phyloP scores from a whole-genome alignment of 805 yeast genomes.

The Candida pseudofarinosa region DNA sequence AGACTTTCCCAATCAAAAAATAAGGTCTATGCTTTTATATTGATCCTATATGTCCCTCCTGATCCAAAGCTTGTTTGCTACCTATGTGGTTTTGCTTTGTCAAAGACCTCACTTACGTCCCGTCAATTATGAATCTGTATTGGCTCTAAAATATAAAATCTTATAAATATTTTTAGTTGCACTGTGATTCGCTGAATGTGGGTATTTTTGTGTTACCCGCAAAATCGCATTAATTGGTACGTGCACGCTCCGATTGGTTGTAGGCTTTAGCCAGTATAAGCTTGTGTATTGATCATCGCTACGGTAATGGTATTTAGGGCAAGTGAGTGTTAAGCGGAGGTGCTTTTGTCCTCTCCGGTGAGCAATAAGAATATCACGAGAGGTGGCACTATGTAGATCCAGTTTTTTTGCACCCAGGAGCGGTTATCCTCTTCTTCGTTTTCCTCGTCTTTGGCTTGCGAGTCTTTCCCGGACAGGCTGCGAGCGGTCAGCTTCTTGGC shows the following conservation, averaged over 20 bases:
- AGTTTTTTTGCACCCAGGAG: slow-evolving; percentile 56
- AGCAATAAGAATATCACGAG: slow-evolving; percentile 33
- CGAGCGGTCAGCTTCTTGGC: slow-evolving; percentile 2
- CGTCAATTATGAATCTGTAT: neutral
- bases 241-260: neutral
- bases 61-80: neutral
- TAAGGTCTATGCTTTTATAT: neutral
- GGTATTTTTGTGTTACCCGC: neutral
- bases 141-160: neutral
- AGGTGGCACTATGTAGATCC: slow-evolving; percentile 59
- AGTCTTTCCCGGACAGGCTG: neutral
- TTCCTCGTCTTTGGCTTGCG: slow-evolving; percentile 3
- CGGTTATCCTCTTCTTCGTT: slow-evolving; percentile 23
- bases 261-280: neutral
- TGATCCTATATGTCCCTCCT: neutral
- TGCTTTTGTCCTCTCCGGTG: slow-evolving; percentile 14
- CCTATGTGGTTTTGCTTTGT: neutral
- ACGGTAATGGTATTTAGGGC: too few species aligned
- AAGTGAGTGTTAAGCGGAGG: neutral
- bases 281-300: neutral
- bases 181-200: neutral
- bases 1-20: neutral
- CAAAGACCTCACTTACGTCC: neutral
- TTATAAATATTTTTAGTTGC: neutral
- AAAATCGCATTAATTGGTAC: neutral